Percentiles rank a stretch among this genome's conserved stretches.
Conservation (phyloP, 2,329 filamentous ascomycete species). For the Fusarium tricinctum region DNA sequence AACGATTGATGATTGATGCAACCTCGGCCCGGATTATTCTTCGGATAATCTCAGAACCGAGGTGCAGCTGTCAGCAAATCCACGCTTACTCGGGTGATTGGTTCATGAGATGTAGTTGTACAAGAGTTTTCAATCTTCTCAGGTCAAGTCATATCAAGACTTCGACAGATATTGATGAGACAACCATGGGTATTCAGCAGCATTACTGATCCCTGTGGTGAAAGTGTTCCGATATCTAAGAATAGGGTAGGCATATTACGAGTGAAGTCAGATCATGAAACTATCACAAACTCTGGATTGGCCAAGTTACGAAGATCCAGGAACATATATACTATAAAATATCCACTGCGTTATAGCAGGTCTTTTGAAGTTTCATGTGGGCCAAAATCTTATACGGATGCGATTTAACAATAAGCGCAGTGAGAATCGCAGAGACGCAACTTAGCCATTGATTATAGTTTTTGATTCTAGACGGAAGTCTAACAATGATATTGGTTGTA, state of each 20-base stretch:
- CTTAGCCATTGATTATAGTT: no score
- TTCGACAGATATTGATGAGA: no score
- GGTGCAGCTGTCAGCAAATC: constrained; percentile 9
- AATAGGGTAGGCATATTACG: neutral
- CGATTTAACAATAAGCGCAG: no score
- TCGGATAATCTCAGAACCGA: constrained; percentile 24
- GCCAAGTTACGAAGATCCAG: neutral
- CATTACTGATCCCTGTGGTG: neutral
- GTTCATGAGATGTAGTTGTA: neutral
- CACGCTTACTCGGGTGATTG: neutral
- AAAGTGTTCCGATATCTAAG: neutral
- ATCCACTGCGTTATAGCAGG: neutral
- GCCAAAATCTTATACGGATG: no score
- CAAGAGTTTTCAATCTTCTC: neutral
- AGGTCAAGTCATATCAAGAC: no score
- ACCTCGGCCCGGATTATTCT: constrained; percentile 6
- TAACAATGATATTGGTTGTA: no score
- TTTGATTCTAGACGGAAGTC: no score
- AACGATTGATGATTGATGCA: neutral
- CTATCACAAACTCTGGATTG: neutral
- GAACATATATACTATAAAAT: neutral
- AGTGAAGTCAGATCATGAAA: neutral
- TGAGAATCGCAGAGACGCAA: no score
- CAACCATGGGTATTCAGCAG: no score
- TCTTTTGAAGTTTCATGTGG: neutral